Conservation (phyloP, 108 stramenopile genomes). For the Pseudonitzschia pungens region DNA sequence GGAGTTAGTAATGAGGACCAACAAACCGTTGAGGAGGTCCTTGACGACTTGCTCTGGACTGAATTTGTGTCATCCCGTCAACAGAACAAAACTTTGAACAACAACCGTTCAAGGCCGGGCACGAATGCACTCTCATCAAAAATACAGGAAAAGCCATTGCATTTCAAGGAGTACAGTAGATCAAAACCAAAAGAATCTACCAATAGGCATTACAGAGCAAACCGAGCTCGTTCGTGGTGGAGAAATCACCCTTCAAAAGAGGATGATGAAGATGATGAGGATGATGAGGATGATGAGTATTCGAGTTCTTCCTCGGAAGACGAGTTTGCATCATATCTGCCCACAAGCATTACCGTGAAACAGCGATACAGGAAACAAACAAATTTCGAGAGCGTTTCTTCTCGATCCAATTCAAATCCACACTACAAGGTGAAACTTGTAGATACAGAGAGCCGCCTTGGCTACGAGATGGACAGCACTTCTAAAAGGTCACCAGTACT, state of each 20-base stretch:
- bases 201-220: neutral
- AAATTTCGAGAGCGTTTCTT: neutral
- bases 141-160: neutral
- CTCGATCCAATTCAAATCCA: neutral
- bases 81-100: too few species aligned
- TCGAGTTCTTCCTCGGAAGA: slow-evolving; percentile 1
- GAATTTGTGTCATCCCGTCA: slow-evolving; percentile 25
- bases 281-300: too few species aligned
- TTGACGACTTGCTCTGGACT: slow-evolving; percentile 36
- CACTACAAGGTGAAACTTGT: slow-evolving; percentile 19
- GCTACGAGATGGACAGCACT: slow-evolving; percentile 26
- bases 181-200: neutral
- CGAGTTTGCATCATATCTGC: slow-evolving; percentile 11
- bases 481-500: neutral
- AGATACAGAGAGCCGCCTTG: slow-evolving; percentile 29
- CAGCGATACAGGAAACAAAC: neutral
- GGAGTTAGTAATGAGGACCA: slow-evolving; percentile 6
- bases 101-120: too few species aligned
- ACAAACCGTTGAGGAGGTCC: slow-evolving; percentile 24
- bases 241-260: slow-evolving; percentile 15
- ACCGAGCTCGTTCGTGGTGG: neutral
- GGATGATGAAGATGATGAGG: too few species aligned
- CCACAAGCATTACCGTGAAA: slow-evolving; percentile 20
- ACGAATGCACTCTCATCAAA: too few species aligned
- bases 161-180: neutral